Evolutionary conservation across 2,329 filamentous ascomycete genomes (phyloP), one percentile per base, ranked within the genome.

Genomic region (Ceratocystis smalleyi): DNA sequence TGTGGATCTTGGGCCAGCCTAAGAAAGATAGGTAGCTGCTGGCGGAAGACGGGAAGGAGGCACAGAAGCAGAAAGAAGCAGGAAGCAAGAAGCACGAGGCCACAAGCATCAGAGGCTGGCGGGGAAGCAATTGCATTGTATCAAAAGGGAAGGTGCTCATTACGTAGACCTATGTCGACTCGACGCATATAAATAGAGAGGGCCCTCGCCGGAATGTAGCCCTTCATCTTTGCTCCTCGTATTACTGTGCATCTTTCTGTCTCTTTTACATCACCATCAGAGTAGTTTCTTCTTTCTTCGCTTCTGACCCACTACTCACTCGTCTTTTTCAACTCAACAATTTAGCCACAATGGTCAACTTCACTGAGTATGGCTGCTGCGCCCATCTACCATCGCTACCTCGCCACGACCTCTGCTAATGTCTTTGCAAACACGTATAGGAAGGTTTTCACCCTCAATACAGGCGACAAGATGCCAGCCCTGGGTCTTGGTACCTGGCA

Each of bases 401-500:
- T 40, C 17, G 27, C 15, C 15, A 22, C 8, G 24, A 19, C 35
- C 7, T 30, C 35, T 19, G 15, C 12, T 19, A 60, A 32, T 43
- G 35, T 45, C 22, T 61, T 10, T 27, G 12, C 2, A 15, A 22
- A 45, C 22, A 47, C 19, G 40, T 61, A 32, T 27, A 68, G 67
- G 32, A 66, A 66, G 61, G 81, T 83, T 71, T 86, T 85, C 72
- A 84, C 82, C 69, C 82, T 89, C 73, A 88, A 89, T 76, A 86
- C 84, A 63, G 88, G 89, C 66, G 86, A 82, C 73, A 85, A 88
- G 76, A 94, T 94, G 67, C 87, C 87, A 65, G 84, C 85, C 69
- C 75, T 91, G 68, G 88, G 87, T 67, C 79, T 91, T 57, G 88
- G 88, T 65, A 91, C 88, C 64, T 91, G 88, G 87, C 87, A 90